Base-by-base conservation (phyloP, 106 monocot genomes). In the Allium cepa region DNA sequence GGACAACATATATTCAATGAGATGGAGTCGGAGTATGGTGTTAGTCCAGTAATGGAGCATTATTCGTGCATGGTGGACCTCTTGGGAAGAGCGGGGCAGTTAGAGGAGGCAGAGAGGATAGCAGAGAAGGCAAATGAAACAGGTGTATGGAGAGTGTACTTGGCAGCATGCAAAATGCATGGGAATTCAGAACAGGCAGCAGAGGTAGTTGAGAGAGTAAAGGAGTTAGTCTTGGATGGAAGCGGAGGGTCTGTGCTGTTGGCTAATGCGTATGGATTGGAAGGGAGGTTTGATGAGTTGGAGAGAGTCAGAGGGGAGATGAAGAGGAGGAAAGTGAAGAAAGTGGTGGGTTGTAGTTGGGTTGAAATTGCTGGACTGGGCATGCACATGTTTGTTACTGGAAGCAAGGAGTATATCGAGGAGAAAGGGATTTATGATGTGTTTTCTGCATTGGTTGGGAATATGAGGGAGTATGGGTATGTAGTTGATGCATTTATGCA, bases 51-150 rank as follows among this genome's bases (percentile, higher is more conserved):
- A 8, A 60, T 79, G 27, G 92, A 92, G 79, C 92, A 97, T 56
- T 88, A 86, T 63, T 76, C 81, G 16, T 97, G 96, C 59, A 76
- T 77, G 56, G 85, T 81, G 48, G 95, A 96, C 71, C 84, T 96
- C 85, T 66, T 96, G 4, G 86, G 92, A 1, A 76, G 88, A 11
- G 95, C 91, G 2, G 88, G 91, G 52, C 62, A 60, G 59, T 69
- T 96, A 50, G 72, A 78, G 1, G 88, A 86, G 69, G 91, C 95
- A 2, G 52, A 66, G 26, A 73, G 72, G 69, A 57, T 86, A 62
- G 78, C 76, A 9, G 79, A 72, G 52, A 49, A 53, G 45, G 82
- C 80, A 1, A 66, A 66, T 0, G 77, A 68, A 27, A 64, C 62
- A 7, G 88, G 76, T 11, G 85, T 73, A 11, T 93, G 93, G 93